Evolutionary conservation across 768 basidiomycete genomes (phyloP).

Genomic region (Clitopilus passeckerianus): DNA sequence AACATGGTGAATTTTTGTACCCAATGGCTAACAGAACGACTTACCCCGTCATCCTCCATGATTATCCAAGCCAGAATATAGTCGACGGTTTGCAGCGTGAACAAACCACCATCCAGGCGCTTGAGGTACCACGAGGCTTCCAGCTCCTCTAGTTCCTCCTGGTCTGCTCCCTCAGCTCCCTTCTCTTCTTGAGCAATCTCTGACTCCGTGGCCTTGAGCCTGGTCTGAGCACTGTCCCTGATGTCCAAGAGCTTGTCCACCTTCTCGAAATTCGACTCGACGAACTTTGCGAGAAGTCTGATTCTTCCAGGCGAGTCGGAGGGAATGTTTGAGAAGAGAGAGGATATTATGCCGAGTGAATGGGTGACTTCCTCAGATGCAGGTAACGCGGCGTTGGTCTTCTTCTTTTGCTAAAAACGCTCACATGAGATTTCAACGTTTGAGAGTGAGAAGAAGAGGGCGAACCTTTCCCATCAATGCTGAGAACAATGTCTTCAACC

Average conservation of each 20-base stretch:
- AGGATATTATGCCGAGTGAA: conserved; percentile 82
- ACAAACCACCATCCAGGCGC: conserved; percentile 81
- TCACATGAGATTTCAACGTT: conserved; percentile 8
- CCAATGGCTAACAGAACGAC: conserved; percentile 19
- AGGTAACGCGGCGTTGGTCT: conserved; percentile 51
- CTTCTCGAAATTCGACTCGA: conserved; percentile 90
- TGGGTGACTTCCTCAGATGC: conserved; percentile 84
- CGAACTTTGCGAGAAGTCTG: conserved; percentile 88
- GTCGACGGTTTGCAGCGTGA: conserved; percentile 86
- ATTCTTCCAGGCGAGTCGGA: conserved; percentile 80
- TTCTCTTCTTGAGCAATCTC: conserved; percentile 70
- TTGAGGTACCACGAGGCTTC: conserved; percentile 83
- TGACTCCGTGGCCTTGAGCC: conserved; percentile 56
- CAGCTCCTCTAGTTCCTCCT: conserved; percentile 57
- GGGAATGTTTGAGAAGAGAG: conserved; percentile 80
- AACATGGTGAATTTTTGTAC: background rate
- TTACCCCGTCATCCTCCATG: conserved; percentile 98
- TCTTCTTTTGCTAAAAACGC: conserved; percentile 45
- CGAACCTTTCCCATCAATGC: conserved; percentile 91
- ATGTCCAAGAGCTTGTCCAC: conserved; percentile 90
- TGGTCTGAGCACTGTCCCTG: conserved; percentile 60
- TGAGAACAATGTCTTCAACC: conserved; percentile 86
- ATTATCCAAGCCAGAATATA: conserved; percentile 93
- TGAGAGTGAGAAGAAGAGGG: background rate
- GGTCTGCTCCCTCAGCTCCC: conserved; percentile 47